phyloP scores from a whole-genome alignment of 257 asterid species.

The Craterostigma plantagineum region DNA sequence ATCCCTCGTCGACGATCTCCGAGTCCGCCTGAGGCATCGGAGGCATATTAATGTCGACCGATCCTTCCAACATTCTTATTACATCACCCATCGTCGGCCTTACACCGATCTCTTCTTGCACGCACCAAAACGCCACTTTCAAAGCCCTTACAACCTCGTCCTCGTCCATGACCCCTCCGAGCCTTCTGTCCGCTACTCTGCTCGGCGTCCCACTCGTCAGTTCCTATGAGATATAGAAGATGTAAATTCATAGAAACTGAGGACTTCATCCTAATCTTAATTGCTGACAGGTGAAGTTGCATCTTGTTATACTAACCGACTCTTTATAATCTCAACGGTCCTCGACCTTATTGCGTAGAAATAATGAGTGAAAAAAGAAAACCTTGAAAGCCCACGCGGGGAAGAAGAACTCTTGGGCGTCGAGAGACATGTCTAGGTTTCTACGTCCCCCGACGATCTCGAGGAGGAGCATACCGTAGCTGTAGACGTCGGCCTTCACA shows the following conservation, averaged over 20 bases:
- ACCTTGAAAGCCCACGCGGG: constrained; percentile 52
- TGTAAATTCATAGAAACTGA: no score
- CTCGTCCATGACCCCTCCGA: constrained; percentile 51
- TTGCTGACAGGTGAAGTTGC: no score
- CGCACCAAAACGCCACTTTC: constrained; percentile 86
- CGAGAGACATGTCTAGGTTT: constrained; percentile 30
- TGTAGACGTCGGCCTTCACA: constrained; percentile 71
- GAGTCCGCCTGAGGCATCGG: constrained; percentile 52
- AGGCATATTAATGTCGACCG: constrained; percentile 64
- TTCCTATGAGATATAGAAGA: no score
- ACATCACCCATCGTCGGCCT: constrained; percentile 94
- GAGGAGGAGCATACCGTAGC: constrained; percentile 59
- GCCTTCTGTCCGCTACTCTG: constrained; percentile 28
- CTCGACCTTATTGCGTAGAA: no score
- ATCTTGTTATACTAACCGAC: no score
- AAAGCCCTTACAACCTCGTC: constrained; percentile 73
- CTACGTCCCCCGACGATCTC: constrained; percentile 68
- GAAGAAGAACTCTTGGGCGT: constrained; percentile 61
- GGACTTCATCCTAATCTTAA: no score
- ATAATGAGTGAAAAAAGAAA: no score
- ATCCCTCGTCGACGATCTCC: constrained; percentile 76
- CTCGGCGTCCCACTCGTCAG: no score
- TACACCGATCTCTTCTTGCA: constrained; percentile 46
- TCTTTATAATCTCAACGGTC: no score
- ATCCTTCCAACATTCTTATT: constrained; percentile 85